Base-by-base conservation (phyloP, 2,329 filamentous ascomycete genomes). In the Cercospora citrullina region DNA sequence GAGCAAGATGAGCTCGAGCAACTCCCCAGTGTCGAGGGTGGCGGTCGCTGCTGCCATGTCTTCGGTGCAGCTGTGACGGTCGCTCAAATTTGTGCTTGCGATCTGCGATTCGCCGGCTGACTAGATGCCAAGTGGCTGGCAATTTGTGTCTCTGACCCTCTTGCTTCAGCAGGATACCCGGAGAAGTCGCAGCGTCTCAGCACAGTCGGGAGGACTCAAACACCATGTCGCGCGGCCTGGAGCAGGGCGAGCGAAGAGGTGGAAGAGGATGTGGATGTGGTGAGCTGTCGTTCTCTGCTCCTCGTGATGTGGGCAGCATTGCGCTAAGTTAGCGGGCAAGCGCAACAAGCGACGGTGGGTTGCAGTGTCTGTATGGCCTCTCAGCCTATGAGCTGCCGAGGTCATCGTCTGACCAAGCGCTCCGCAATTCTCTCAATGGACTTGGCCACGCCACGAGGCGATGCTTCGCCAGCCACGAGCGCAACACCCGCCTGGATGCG, bases 1-100 rank as follows among this genome's bases (percentile, higher is more conserved):
- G 36, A 69, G 65, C 36, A 72, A 65, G 60, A 72, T 69, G 23
- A 60, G 45, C 45, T 70, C 70, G 39, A 70, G 66, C 12, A 72
- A 64, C 48, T 72, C 70, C 21, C 64, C 60, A 8, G 64, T 72
- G 31, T 66, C 66, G 51, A 68, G 58, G 6, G 66, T 66, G 45
- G 65, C 55, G 12, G 68, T 64, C 18, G 51, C 60, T 28, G 64
- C 64, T 42, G 61, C 64, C 64, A 67, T 69, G 60, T 62, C 23
- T 48, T 30, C 14, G 28, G 26, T 36, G 26, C 9, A 53, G 30
- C 31, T 26, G n/a, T 30, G 5, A 12, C 21, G 8, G 30, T 10
- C 18, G 14, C 21, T 28, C 53, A 30, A 58, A 58, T 58, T 58
- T 57, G 12, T 26, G 14, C 53, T 23, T 23, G 53, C 45, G 21